Evolutionary conservation across 2,329 filamentous ascomycete genomes (phyloP).

Genomic region (Cytospora paraplurivora): DNA sequence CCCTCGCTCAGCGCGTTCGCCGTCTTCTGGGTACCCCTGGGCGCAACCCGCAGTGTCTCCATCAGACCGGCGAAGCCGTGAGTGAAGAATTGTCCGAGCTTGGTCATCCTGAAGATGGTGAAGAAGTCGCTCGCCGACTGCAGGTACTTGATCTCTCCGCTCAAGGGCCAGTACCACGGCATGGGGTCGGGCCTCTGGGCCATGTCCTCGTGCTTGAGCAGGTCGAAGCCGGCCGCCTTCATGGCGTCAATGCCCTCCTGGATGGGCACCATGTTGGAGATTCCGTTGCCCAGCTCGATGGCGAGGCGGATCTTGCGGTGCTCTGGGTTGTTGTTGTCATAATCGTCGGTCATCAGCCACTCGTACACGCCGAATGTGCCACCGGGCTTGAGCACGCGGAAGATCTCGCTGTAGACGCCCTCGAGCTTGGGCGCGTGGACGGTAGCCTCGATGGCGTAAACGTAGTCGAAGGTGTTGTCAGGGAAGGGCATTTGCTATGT

Average conservation of each 20-base stretch:
- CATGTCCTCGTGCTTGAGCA: constrained; percentile 84
- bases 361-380: constrained; percentile 97
- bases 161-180: constrained; percentile 94
- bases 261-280: constrained; percentile 94
- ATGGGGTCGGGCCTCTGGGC: constrained; percentile 72
- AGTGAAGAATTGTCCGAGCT: constrained; percentile 72
- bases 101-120: constrained; percentile 87
- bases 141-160: constrained; percentile 83
- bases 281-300: constrained; percentile 94
- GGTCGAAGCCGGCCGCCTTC: constrained; percentile 81
- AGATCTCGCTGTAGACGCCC: constrained; percentile 93
- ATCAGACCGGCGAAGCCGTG: constrained; percentile 77
- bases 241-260: constrained; percentile 81
- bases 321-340: constrained; percentile 83
- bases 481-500: constrained; percentile 87
- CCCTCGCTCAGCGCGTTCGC: constrained; percentile 83
- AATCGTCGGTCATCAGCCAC: constrained; percentile 97
- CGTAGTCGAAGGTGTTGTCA: constrained; percentile 88
- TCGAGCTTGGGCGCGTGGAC: constrained; percentile 89
- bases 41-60: constrained; percentile 75
- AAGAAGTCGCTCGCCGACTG: constrained; percentile 77
- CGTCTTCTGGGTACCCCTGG: constrained; percentile 89
- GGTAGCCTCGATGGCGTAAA: constrained; percentile 97
- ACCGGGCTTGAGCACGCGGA: constrained; percentile 92
- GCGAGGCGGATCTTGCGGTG: constrained; percentile 90